These are phyloP conservation scores for Pittosporum tobira DNA, from an alignment of 129 eudicot species.

Conservation along the genomic window DNA sequence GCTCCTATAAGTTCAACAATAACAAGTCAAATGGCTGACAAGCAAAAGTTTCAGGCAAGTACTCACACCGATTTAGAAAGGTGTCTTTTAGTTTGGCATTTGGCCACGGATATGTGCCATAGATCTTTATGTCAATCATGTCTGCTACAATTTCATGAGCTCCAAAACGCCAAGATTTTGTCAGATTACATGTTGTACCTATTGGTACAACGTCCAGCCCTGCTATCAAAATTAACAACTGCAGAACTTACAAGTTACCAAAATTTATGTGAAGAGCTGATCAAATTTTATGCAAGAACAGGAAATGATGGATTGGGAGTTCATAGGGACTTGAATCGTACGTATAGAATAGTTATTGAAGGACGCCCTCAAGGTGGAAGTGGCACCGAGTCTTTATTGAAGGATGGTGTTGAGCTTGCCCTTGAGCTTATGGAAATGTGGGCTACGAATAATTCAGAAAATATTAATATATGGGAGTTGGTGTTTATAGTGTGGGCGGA, in stretches of 20 bases:
- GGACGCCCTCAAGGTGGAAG: background rate
- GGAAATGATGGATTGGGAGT: background rate
- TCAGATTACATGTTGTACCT: constrained; percentile 10
- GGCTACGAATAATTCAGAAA: background rate
- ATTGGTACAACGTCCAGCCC: background rate
- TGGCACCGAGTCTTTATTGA: background rate
- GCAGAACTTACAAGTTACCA: constrained; percentile 1
- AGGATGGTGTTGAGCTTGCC: background rate
- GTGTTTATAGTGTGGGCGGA: constrained; percentile 1
- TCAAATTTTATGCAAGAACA: background rate
- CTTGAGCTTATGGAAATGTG: background rate
- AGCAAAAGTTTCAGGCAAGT: too few species aligned
- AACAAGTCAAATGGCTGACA: background rate
- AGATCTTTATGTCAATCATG: background rate
- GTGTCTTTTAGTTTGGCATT: constrained; percentile 9
- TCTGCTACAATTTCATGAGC: background rate
- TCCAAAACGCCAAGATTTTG: constrained; percentile 3
- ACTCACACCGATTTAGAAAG: background rate
- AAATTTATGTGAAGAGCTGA: background rate
- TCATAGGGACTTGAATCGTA: background rate
- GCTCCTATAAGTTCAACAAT: background rate
- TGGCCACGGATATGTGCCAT: constrained; percentile 6
- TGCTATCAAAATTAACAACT: background rate
- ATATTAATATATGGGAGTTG: background rate
- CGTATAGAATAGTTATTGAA: background rate